A percentile compares a stretch with the other conserved stretches of the same genome.
These are phyloP conservation scores for Misopates orontium DNA, from an alignment of 257 asterid genomes.

Conservation along the genomic window DNA sequence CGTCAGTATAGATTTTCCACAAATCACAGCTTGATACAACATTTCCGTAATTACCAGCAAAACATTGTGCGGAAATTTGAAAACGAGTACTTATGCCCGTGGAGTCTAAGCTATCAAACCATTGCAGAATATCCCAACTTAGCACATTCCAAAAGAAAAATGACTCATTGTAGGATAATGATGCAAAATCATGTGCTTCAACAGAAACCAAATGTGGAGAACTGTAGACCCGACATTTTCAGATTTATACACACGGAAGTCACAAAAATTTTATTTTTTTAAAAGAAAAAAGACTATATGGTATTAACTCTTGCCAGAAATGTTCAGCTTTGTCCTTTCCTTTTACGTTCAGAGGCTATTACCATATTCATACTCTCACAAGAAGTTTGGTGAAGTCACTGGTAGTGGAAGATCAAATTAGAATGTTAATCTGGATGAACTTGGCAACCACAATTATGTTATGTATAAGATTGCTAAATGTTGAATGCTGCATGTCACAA, in stretches of 20 bases:
- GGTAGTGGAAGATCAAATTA: background rate
- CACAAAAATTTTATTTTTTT: too few relatives aligned
- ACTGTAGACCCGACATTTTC: background rate
- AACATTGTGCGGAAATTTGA: background rate
- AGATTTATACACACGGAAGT: background rate
- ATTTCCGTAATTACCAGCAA: background rate
- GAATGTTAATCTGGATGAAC: background rate
- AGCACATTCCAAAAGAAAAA: background rate
- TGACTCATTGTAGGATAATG: background rate
- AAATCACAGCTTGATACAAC: background rate
- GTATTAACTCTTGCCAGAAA: background rate
- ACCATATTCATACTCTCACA: background rate
- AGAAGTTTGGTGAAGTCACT: background rate
- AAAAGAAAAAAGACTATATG: background rate
- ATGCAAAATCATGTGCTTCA: background rate
- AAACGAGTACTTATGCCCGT: background rate
- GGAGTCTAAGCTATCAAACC: constrained; percentile 1
- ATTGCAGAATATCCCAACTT: background rate
- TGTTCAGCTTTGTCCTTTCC: constrained; percentile 11
- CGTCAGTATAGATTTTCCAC: background rate
- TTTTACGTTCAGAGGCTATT: constrained; percentile 4
- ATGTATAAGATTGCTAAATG: background rate
- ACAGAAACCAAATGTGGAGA: background rate
- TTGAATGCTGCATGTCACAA: background rate
- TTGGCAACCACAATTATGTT: constrained; percentile 7